phyloP scores from a whole-genome alignment of 2,329 filamentous ascomycete genomes.

The Raffaelea arxii region DNA sequence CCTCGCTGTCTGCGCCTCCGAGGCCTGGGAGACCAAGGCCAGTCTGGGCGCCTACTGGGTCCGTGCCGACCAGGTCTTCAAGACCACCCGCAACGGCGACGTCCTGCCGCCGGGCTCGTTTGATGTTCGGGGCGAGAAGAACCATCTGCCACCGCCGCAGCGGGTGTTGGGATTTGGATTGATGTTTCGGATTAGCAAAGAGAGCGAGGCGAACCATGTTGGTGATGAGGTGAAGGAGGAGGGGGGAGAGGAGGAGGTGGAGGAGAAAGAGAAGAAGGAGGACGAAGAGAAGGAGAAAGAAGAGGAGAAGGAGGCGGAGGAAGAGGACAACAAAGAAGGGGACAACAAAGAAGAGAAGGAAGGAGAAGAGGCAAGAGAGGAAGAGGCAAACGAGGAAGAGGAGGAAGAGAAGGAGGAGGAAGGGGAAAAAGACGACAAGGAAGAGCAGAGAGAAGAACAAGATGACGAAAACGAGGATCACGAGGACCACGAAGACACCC shows the following conservation, averaged over 20 bases:
- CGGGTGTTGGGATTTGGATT: constrained; percentile 80
- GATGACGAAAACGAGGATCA: constrained; percentile 17
- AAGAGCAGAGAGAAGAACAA: constrained; percentile 9
- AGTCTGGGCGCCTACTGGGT: constrained; percentile 97
- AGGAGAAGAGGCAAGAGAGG: not conserved
- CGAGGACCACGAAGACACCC: constrained; percentile 21
- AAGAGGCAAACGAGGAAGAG: not conserved
- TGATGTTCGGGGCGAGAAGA: constrained; percentile 76
- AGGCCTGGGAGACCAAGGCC: constrained; percentile 93
- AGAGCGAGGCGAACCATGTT: constrained; percentile 67
- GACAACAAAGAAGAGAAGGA: not conserved
- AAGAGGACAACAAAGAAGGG: not conserved
- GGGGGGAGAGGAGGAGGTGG: constrained; percentile 7
- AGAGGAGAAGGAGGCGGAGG: constrained; percentile 14
- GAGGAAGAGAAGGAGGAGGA: not conserved
- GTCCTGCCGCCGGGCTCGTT: constrained; percentile 73
- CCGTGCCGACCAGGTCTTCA: constrained; percentile 78
- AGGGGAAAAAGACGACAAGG: not conserved
- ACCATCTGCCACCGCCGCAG: constrained; percentile 79
- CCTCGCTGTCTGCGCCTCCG: constrained; percentile 74
- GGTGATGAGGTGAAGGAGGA: constrained; percentile 17
- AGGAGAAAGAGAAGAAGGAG: constrained; percentile 14
- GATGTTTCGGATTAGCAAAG: constrained; percentile 80
- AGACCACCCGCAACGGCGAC: constrained; percentile 70
- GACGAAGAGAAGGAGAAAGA: constrained; percentile 17